These are phyloP conservation scores for Citrus australasica DNA, from an alignment of 345 rosid species.

Conservation along the genomic window DNA sequence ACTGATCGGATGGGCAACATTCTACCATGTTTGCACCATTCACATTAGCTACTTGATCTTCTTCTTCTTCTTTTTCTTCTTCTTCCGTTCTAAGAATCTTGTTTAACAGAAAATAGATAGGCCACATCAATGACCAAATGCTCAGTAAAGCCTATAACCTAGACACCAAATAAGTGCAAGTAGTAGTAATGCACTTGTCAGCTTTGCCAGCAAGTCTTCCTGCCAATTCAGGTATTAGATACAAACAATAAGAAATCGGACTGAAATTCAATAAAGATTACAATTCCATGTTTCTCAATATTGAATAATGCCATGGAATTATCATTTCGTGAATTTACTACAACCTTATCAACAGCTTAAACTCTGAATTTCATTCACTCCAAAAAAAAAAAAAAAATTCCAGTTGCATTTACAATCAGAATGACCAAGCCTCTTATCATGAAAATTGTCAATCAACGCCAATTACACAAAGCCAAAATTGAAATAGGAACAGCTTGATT, in stretches of 20 bases:
- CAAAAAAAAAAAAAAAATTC: background rate
- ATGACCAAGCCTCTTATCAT: background rate
- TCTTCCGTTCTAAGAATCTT: constrained; percentile 57
- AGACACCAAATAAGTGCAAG: background rate
- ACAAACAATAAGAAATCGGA: background rate
- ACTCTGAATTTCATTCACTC: background rate
- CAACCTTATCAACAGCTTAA: background rate
- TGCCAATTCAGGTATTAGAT: background rate
- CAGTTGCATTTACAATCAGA: background rate
- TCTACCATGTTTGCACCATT: constrained; percentile 18
- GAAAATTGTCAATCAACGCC: background rate
- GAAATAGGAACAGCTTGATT: background rate
- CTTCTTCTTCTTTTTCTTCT: constrained; percentile 16
- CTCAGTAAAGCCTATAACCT: constrained; percentile 7
- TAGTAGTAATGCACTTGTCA: background rate
- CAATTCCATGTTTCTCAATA: background rate
- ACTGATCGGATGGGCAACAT: constrained; percentile 25
- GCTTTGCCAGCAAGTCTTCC: background rate
- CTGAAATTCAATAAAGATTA: background rate
- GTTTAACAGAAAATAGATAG: constrained; percentile 51
- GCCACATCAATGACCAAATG: constrained; percentile 54
- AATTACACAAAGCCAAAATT: too few species aligned
- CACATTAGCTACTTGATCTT: constrained; percentile 23
- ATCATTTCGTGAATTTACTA: background rate
- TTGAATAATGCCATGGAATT: background rate